Conservation (phyloP, 495 filamentous ascomycete genomes). For the Aspergillus homomorphus region DNA sequence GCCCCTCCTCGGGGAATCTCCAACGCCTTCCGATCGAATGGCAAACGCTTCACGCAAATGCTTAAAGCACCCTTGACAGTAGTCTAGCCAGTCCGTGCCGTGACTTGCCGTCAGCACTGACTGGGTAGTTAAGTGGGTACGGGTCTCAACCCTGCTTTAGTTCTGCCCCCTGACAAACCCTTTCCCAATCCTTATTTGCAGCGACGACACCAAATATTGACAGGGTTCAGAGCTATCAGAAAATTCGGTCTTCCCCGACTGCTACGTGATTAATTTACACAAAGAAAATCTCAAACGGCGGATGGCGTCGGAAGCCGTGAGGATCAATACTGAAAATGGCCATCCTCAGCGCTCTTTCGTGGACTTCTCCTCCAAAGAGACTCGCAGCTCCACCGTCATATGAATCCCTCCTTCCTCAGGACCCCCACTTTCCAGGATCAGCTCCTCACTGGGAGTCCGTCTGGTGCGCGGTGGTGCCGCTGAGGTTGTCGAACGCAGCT, state of each 20-base stretch:
- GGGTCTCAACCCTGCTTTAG: too few relatives aligned
- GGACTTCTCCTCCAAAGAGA: constrained; percentile 29
- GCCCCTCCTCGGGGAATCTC: background rate
- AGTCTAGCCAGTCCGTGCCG: too few relatives aligned
- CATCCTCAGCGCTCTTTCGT: background rate
- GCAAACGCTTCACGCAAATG: too few relatives aligned
- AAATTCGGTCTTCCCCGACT: background rate
- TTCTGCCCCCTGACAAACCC: too few relatives aligned
- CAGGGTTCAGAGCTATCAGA: too few relatives aligned
- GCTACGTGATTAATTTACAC: background rate
- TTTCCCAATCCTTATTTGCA: background rate
- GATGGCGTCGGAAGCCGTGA: too few relatives aligned
- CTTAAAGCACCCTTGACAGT: too few relatives aligned
- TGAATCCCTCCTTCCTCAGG: constrained; percentile 34
- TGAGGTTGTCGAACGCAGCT: constrained; percentile 18
- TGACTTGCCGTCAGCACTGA: too few relatives aligned
- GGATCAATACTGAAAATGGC: too few relatives aligned
- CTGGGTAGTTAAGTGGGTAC: too few relatives aligned
- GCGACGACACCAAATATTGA: too few relatives aligned
- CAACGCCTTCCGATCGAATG: too few relatives aligned
- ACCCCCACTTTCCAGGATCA: constrained; percentile 33
- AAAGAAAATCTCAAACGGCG: background rate
- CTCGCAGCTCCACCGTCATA: constrained; percentile 46
- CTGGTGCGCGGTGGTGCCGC: constrained; percentile 26
- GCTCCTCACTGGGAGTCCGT: constrained; percentile 42